Percentiles rank a stretch among this genome's conserved stretches.
Evolutionary conservation across 1,139 yeast genomes (phyloP).

Genomic region (Saccharomyces hybrid): DNA sequence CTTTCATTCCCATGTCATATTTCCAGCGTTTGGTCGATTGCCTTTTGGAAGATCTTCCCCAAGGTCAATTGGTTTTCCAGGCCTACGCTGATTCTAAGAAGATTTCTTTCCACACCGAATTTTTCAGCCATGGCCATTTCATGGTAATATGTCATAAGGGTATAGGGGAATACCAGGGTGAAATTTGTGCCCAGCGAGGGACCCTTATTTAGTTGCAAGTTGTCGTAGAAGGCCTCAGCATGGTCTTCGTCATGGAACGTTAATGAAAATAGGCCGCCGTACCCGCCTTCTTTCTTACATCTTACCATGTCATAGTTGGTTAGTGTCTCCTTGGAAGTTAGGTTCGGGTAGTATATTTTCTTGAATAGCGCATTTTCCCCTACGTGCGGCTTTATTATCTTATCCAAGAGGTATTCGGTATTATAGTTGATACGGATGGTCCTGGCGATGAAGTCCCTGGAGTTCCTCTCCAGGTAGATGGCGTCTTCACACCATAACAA

Average conservation of each 20-base stretch:
- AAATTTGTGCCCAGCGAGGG: conserved; percentile 93
- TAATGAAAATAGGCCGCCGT: conserved; percentile 83
- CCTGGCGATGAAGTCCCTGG: conserved; percentile 75
- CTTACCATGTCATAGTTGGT: conserved; percentile 63
- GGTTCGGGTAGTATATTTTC: conserved; percentile 63
- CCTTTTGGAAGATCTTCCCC: conserved; percentile 40
- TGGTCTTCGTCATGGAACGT: conserved; percentile 58
- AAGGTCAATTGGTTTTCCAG: conserved; percentile 43
- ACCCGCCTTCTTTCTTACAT: conserved; percentile 64
- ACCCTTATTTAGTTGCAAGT: conserved; percentile 73
- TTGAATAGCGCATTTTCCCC: conserved; percentile 39
- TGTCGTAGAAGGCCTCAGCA: conserved; percentile 71
- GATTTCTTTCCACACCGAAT: conserved; percentile 77
- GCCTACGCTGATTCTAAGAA: conserved; percentile 83
- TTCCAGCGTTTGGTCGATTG: conserved; percentile 35
- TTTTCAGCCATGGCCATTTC: conserved; percentile 77
- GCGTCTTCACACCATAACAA: conserved; percentile 91
- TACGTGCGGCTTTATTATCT: conserved; percentile 36
- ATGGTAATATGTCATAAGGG: conserved; percentile 78
- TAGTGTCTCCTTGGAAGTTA: conserved; percentile 41
- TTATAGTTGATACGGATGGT: conserved; percentile 61
- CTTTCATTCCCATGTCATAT: not conserved
- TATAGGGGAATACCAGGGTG: conserved; percentile 86
- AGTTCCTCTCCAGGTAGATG: conserved; percentile 81
- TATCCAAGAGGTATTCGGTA: conserved; percentile 47